Percentiles rank a stretch among this genome's conserved stretches.
Evolutionary conservation across 768 basidiomycete species (phyloP).

Genomic region (Macrolepiota dolichaula): DNA sequence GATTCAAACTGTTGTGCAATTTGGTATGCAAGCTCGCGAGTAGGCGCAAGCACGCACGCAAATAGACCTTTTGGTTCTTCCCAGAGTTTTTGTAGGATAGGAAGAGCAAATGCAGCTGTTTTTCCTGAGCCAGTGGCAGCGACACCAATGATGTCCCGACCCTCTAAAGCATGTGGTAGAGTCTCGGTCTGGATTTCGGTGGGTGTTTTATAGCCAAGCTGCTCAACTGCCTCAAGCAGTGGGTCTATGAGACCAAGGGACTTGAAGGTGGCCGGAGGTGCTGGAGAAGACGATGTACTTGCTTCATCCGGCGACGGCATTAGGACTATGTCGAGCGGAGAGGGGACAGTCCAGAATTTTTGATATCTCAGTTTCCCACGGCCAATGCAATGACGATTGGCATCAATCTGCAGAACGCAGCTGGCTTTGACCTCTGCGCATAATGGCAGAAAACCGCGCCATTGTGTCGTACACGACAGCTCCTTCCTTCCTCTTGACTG

Average conservation of each 20-base stretch:
- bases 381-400: not conserved
- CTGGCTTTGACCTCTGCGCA: not conserved
- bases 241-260: conserved; percentile 87
- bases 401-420: not conserved
- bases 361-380: conserved; percentile 12
- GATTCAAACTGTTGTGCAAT: conserved; percentile 97
- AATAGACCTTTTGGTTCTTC: conserved; percentile 92
- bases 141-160: conserved; percentile 97
- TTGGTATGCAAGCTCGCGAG: conserved; percentile 97
- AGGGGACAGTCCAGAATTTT: conserved; percentile 13
- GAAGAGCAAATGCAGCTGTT: conserved; percentile 95
- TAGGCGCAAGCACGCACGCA: conserved; percentile 92
- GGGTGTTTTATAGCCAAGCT: conserved; percentile 79
- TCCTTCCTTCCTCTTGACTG: conserved; percentile 60
- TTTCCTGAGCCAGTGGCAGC: conserved; percentile 97
- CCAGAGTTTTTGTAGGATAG: conserved; percentile 96
- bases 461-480: conserved; percentile 69
- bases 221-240: conserved; percentile 79
- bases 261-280: conserved; percentile 57
- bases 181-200: conserved; percentile 87
- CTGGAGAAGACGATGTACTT: conserved; percentile 29
- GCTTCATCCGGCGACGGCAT: conserved; percentile 72
- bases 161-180: conserved; percentile 85
- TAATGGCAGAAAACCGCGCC: conserved; percentile 42
- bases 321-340: conserved; percentile 9